phyloP scores from a whole-genome alignment of 805 yeast genomes.

The Jamesozyma spencerorum region DNA sequence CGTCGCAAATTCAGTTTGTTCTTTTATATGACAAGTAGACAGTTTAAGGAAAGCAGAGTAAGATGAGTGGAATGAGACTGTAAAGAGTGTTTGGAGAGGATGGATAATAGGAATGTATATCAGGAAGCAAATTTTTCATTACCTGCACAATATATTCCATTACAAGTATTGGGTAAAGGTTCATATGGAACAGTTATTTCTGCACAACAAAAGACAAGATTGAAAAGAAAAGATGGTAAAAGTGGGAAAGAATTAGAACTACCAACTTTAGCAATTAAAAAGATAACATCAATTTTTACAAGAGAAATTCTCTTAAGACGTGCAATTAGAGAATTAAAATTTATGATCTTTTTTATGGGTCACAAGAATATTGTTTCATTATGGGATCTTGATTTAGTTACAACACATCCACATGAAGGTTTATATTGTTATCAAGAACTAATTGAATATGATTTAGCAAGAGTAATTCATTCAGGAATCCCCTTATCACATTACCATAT shows the following conservation, averaged over 20 bases:
- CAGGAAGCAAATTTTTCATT: conserved; percentile 53
- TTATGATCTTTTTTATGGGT: conserved; percentile 77
- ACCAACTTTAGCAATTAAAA: conserved; percentile 59
- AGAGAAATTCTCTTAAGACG: conserved; percentile 62
- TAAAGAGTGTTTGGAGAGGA: no score
- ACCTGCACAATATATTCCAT: conserved; percentile 50
- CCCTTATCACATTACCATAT: conserved; percentile 81
- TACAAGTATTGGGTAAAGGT: conserved; percentile 64
- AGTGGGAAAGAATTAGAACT: conserved; percentile 10
- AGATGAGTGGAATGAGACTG: no score
- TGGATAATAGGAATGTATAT: conserved; percentile 28
- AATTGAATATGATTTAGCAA: conserved; percentile 70
- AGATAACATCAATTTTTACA: conserved; percentile 60
- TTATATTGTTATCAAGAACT: conserved; percentile 83
- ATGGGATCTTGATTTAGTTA: conserved; percentile 64
- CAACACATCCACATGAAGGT: conserved; percentile 66
- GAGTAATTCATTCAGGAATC: conserved; percentile 67
- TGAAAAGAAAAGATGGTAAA: conserved; percentile 3
- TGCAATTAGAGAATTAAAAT: conserved; percentile 73
- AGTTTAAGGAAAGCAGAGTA: no score
- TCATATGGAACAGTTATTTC: conserved; percentile 82
- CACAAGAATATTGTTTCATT: conserved; percentile 73
- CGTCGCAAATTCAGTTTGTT: no score
- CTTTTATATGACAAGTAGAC: no score
- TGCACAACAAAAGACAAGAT: conserved; percentile 45